These are phyloP conservation scores for Fusarium secorum DNA, from an alignment of 2,329 filamentous ascomycete species.

Conservation along the genomic window DNA sequence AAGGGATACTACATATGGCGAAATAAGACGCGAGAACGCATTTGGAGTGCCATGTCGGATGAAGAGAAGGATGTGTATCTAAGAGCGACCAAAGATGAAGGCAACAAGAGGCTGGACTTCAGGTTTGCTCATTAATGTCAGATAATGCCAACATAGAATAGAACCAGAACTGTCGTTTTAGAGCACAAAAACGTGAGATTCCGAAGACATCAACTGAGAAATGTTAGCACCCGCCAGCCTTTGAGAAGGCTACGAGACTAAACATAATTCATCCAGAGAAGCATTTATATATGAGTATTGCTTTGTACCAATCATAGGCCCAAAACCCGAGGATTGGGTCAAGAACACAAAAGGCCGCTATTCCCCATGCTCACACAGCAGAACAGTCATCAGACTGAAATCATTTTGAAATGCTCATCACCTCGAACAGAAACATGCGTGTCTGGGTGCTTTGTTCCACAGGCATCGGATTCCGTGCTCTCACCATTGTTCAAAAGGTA, in stretches of 20 bases:
- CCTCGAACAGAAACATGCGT: neutral
- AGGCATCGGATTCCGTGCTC: neutral
- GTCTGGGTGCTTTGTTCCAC: neutral
- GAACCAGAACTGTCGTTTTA: neutral
- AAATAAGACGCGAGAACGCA: conserved; percentile 54
- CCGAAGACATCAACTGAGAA: neutral
- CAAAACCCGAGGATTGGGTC: neutral
- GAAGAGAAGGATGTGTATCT: conserved; percentile 49
- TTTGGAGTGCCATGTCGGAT: conserved; percentile 57
- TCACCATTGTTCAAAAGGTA: neutral
- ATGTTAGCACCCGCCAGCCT: rapidly evolving
- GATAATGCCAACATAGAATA: neutral
- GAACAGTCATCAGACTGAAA: neutral
- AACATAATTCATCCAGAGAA: too few species aligned
- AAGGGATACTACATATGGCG: conserved; percentile 62
- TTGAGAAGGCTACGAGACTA: too few species aligned
- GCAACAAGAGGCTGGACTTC: conserved; percentile 56
- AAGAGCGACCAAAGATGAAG: conserved; percentile 51
- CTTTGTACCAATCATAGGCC: rapidly evolving
- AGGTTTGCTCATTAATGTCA: conserved; percentile 48
- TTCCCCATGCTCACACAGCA: too few species aligned
- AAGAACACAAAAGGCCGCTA: neutral
- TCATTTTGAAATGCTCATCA: too few species aligned
- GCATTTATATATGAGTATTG: neutral
- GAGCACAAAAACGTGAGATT: neutral